Conservation (phyloP, 371 early-diverging fungal species). For the Coemansia linderi region DNA sequence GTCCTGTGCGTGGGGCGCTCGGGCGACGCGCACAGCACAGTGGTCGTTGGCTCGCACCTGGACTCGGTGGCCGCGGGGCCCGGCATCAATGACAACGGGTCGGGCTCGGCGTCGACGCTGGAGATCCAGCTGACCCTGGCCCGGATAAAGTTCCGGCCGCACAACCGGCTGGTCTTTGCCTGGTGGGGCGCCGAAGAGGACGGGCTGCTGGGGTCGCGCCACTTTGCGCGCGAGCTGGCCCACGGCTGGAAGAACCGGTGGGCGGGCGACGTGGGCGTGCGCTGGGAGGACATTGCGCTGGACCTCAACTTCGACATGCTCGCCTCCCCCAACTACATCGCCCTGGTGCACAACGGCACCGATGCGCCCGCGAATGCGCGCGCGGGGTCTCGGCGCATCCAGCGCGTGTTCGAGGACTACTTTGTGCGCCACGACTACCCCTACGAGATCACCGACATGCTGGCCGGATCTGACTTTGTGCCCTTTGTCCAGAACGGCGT, state of each 20-base stretch:
- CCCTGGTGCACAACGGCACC: slow-evolving; percentile 57
- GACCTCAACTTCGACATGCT: slow-evolving; percentile 81
- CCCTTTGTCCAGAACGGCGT: slow-evolving; percentile 58
- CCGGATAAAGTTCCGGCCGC: slow-evolving; percentile 42
- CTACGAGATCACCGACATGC: slow-evolving; percentile 56
- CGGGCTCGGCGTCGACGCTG: slow-evolving; percentile 66
- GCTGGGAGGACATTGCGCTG: slow-evolving; percentile 58
- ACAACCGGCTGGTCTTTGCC: slow-evolving; percentile 59
- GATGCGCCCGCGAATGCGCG: slow-evolving; percentile 44
- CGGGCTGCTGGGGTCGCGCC: slow-evolving; percentile 74
- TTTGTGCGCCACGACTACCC: slow-evolving; percentile 55
- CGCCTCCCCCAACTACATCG: slow-evolving; percentile 74
- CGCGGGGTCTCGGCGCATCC: slow-evolving; percentile 54
- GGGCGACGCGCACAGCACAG: slow-evolving; percentile 34
- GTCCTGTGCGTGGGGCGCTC: slow-evolving; percentile 52
- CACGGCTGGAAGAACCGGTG: slow-evolving; percentile 40
- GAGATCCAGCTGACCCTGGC: slow-evolving; percentile 63
- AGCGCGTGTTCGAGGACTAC: slow-evolving; percentile 61
- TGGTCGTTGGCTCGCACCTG: slow-evolving; percentile 54
- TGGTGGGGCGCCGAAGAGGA: slow-evolving; percentile 84
- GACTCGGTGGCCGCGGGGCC: slow-evolving; percentile 70
- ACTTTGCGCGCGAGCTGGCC: slow-evolving; percentile 60
- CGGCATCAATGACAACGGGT: slow-evolving; percentile 74
- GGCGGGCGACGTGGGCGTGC: slow-evolving; percentile 21
- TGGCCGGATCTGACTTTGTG: slow-evolving; percentile 58